phyloP scores from a whole-genome alignment of 129 eudicot species.

The Ambrosia trifida region DNA sequence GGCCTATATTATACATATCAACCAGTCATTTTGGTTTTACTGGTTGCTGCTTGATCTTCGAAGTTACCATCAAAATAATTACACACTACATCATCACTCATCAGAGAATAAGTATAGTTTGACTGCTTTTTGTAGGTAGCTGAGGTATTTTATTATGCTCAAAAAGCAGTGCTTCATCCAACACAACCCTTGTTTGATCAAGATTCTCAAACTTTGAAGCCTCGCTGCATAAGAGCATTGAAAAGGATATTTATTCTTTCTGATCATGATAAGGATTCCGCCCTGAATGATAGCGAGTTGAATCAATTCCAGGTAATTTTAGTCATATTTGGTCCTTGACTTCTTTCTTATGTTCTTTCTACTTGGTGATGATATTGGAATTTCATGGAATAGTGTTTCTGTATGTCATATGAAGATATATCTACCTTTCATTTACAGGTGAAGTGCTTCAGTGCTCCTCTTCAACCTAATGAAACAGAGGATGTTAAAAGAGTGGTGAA shows the following conservation, averaged over 20 bases:
- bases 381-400: constrained; percentile 13
- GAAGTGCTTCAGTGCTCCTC: constrained; percentile 86
- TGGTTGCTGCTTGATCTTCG: constrained; percentile 27
- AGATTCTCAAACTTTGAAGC: constrained; percentile 77
- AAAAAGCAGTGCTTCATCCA: constrained; percentile 97
- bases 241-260: constrained; percentile 83
- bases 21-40: constrained; percentile 5
- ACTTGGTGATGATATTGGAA: constrained; percentile 7
- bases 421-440: constrained; percentile 45
- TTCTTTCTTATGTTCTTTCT: neutral
- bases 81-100: constrained; percentile 19
- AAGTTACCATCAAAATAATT: constrained; percentile 18
- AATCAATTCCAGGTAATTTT: constrained; percentile 82
- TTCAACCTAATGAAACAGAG: constrained; percentile 82
- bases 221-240: constrained; percentile 85
- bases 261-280: constrained; percentile 86
- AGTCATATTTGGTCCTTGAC: neutral
- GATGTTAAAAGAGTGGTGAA: constrained; percentile 90
- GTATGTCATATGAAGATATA: constrained; percentile 17
- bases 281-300: constrained; percentile 80
- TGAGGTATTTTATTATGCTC: constrained; percentile 93
- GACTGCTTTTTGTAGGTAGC: constrained; percentile 56
- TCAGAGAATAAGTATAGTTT: constrained; percentile 17
- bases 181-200: constrained; percentile 95
- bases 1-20: neutral